These are phyloP conservation scores for Ogataea philodendri DNA, from an alignment of 805 yeast genomes.

Conservation along the genomic window DNA sequence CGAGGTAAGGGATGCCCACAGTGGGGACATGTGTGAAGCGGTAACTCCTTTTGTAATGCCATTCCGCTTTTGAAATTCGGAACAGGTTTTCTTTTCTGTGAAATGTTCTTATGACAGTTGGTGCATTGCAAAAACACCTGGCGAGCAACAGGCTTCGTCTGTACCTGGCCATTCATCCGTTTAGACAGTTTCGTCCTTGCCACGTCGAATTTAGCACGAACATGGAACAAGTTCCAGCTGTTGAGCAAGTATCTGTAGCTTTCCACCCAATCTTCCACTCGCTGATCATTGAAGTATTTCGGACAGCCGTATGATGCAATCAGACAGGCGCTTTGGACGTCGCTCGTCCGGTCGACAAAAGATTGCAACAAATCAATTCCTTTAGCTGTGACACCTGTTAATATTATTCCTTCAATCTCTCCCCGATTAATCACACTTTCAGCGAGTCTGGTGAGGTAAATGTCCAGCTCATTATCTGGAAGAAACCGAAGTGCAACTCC, in stretches of 20 bases:
- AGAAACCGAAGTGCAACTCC: slow-evolving; percentile 89
- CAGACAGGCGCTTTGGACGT: slow-evolving; percentile 87
- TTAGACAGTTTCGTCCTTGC: slow-evolving; percentile 63
- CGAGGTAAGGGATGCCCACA: slow-evolving; percentile 87
- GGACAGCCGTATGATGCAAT: slow-evolving; percentile 82
- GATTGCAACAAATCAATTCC: slow-evolving; percentile 81
- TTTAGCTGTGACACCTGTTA: slow-evolving; percentile 88
- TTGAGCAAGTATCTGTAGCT: slow-evolving; percentile 67
- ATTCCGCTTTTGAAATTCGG: slow-evolving; percentile 3
- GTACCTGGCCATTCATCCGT: slow-evolving; percentile 45
- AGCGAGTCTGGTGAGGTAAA: slow-evolving; percentile 68
- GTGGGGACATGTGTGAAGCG: slow-evolving; percentile 57
- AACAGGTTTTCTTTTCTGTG: slow-evolving; percentile 30
- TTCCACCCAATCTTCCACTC: slow-evolving; percentile 78
- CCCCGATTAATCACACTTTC: slow-evolving; percentile 72
- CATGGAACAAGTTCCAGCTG: slow-evolving; percentile 76
- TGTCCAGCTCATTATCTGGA: slow-evolving; percentile 72
- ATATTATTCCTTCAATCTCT: slow-evolving; percentile 83
- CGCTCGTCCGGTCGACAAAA: slow-evolving; percentile 84
- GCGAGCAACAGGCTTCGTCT: slow-evolving; percentile 54
- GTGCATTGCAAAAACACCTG: slow-evolving; percentile 82
- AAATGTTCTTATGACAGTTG: slow-evolving; percentile 74
- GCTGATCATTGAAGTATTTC: slow-evolving; percentile 66
- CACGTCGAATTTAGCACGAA: slow-evolving; percentile 83
- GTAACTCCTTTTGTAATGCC: slow-evolving; percentile 4